Evolutionary conservation across 768 basidiomycete genomes (phyloP).

Genomic region (Pleurotus ostreatus): DNA sequence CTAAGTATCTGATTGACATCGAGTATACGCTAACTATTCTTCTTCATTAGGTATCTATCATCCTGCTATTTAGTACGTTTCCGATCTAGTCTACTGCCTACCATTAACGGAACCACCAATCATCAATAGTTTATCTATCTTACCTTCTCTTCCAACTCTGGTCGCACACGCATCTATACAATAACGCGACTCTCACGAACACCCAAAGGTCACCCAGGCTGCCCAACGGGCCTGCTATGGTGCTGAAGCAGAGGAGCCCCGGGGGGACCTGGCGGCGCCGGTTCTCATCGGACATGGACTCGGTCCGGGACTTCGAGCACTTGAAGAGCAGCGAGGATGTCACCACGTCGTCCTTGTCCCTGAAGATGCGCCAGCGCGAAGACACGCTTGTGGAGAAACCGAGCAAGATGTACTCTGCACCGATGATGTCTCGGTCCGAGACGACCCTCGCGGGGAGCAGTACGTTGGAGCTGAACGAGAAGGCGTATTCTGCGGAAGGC

Average conservation of each 20-base stretch:
- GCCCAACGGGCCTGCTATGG: constrained; percentile 31
- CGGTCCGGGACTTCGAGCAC: not conserved
- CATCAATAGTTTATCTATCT: constrained; percentile 53
- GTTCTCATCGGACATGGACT: not conserved
- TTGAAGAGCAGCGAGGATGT: not conserved
- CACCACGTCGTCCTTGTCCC: not conserved
- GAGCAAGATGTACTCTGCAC: not conserved
- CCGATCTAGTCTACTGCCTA: not conserved
- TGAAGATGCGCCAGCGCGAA: constrained; percentile 12
- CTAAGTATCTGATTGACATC: constrained; percentile 6
- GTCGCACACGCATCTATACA: constrained; percentile 73
- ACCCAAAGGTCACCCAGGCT: constrained; percentile 38
- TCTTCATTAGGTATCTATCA: constrained; percentile 58
- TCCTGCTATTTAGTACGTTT: constrained; percentile 68
- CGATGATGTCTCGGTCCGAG: constrained; percentile 3
- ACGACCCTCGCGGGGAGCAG: not conserved
- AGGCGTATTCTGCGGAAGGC: not conserved
- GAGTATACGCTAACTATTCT: not conserved
- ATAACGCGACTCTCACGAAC: constrained; percentile 23
- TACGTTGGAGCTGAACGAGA: not conserved
- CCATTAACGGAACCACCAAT: not conserved
- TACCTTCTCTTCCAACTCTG: constrained; percentile 24
- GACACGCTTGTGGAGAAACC: constrained; percentile 12
- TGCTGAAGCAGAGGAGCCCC: not conserved
- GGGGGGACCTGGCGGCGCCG: not conserved